phyloP scores from a whole-genome alignment of 2,329 filamentous ascomycete species.

The Botryosphaeria dothidea region DNA sequence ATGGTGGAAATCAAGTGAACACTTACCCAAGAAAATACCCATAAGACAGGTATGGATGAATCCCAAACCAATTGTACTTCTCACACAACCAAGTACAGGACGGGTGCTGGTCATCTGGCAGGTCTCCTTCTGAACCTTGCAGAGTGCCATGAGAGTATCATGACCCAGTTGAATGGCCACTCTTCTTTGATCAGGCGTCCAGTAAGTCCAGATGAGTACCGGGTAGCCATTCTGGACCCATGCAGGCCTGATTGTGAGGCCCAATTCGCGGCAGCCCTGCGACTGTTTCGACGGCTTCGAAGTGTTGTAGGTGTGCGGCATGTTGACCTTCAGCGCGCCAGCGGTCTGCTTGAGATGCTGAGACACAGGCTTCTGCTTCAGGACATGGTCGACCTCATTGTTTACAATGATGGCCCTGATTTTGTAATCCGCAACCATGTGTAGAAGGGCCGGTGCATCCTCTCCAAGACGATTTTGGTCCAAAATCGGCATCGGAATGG shows the following conservation, averaged over 20 bases:
- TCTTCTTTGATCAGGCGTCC: conserved; percentile 94
- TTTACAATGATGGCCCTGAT: conserved; percentile 95
- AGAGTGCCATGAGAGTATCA: conserved; percentile 94
- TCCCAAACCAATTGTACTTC: conserved; percentile 92
- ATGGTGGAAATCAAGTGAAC: neutral
- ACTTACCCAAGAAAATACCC: conserved; percentile 74
- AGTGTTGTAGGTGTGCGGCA: conserved; percentile 88
- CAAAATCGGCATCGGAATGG: conserved; percentile 89
- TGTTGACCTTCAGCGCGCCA: conserved; percentile 79
- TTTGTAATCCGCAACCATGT: conserved; percentile 86
- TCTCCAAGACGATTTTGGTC: conserved; percentile 93
- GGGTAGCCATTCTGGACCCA: conserved; percentile 87
- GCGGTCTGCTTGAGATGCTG: conserved; percentile 98
- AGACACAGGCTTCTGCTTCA: conserved; percentile 88
- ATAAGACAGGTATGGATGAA: conserved; percentile 96
- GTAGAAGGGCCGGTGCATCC: conserved; percentile 90
- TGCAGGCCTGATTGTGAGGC: conserved; percentile 82
- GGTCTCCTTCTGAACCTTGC: conserved; percentile 99
- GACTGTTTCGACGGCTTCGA: conserved; percentile 94
- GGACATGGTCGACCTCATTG: conserved; percentile 86
- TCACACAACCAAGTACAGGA: conserved; percentile 90
- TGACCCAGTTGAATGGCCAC: conserved; percentile 94
- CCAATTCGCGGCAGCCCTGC: conserved; percentile 83
- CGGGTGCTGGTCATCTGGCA: conserved; percentile 99
- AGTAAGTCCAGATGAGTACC: conserved; percentile 96